Conservation (phyloP, 345 rosid genomes). For the Luvunga scandens region DNA sequence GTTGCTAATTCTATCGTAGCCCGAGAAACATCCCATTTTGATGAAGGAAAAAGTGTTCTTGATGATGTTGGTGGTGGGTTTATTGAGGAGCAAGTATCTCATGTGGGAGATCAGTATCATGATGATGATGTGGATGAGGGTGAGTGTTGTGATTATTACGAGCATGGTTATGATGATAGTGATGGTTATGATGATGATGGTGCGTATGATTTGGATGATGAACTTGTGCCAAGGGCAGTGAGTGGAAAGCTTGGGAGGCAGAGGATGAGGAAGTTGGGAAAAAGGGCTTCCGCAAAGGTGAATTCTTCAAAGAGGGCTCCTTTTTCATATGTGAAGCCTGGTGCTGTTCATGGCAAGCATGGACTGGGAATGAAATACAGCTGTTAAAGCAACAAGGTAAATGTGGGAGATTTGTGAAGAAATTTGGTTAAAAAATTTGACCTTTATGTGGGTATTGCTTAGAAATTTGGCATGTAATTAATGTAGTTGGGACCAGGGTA, state of each 20-base stretch:
- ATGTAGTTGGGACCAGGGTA: neutral
- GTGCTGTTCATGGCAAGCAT: constrained; percentile 55
- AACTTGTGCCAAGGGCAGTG: constrained; percentile 41
- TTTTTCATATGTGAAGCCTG: constrained; percentile 33
- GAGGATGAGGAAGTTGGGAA: constrained; percentile 57
- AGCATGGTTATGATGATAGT: neutral
- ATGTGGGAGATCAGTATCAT: neutral
- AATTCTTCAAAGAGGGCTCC: constrained; percentile 28
- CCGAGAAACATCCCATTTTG: neutral
- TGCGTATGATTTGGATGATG: constrained; percentile 40
- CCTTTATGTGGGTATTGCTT: neutral
- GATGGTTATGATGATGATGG: constrained; percentile 6
- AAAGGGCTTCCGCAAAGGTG: constrained; percentile 41
- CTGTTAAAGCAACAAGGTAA: neutral
- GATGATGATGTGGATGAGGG: neutral
- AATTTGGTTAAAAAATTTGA: constrained; percentile 3
- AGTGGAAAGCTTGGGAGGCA: constrained; percentile 43
- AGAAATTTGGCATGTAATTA: neutral
- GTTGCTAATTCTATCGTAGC: constrained; percentile 4
- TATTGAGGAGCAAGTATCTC: neutral
- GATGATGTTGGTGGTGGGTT: neutral
- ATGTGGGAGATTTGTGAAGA: neutral
- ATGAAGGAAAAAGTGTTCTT: neutral
- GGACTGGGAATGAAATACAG: constrained; percentile 42
- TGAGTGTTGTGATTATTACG: neutral